Evolutionary conservation across 805 yeast species (phyloP).

Genomic region (Teunomyces aglyptinius): DNA sequence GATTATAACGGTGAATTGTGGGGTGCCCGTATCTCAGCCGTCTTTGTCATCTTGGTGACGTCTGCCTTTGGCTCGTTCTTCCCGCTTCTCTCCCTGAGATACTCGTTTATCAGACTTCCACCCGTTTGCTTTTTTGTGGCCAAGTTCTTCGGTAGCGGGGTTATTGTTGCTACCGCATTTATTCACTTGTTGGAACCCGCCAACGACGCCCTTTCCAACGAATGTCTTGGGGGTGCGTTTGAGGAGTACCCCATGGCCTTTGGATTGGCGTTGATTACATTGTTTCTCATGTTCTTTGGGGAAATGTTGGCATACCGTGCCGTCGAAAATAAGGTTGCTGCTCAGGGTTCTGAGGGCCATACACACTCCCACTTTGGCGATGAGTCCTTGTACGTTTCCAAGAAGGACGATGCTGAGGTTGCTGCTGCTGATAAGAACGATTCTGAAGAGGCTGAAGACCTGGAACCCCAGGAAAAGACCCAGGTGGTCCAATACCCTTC

Average conservation of each 20-base stretch:
- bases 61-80: slow-evolving; percentile 57
- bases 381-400: slow-evolving; percentile 27
- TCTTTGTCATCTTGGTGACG: slow-evolving; percentile 58
- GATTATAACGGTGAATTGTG: slow-evolving; percentile 44
- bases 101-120: slow-evolving; percentile 59
- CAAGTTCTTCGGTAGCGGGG: slow-evolving; percentile 81
- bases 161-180: slow-evolving; percentile 78
- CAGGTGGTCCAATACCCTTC: slow-evolving; percentile 27
- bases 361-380: slow-evolving; percentile 59
- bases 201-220: slow-evolving; percentile 50
- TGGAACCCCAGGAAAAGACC: slow-evolving; percentile 8
- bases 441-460: slow-evolving; percentile 14
- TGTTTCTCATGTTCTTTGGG: slow-evolving; percentile 50
- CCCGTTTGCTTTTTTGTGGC: slow-evolving; percentile 63
- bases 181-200: slow-evolving; percentile 75
- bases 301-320: slow-evolving; percentile 50
- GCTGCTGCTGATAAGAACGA: slow-evolving; percentile 9
- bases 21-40: slow-evolving; percentile 57
- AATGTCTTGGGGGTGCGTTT: slow-evolving; percentile 63
- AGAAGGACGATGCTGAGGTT: slow-evolving; percentile 10
- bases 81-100: slow-evolving; percentile 60
- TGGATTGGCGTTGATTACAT: slow-evolving; percentile 50
- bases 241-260: slow-evolving; percentile 54
- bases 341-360: slow-evolving; percentile 13
- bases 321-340: slow-evolving; percentile 37